phyloP scores from a whole-genome alignment of 495 filamentous ascomycete genomes.

The Thermochaetoides thermophila region DNA sequence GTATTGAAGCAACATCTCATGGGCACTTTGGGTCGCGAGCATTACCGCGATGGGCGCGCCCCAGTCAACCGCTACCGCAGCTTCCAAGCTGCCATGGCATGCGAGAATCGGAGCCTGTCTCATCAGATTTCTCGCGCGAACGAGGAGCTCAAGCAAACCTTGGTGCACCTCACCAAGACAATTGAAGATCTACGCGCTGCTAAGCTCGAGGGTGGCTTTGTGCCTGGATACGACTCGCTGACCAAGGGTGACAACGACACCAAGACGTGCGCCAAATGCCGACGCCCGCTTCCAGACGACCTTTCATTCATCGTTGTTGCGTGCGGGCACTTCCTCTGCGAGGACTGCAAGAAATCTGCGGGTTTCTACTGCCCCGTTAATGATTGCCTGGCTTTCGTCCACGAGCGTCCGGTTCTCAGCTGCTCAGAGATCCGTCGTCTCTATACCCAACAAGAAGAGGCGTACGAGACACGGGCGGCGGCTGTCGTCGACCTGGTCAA shows the following conservation, averaged over 20 bases:
- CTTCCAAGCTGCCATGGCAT: background rate
- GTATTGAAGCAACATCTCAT: no score
- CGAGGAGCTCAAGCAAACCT: constrained; percentile 5
- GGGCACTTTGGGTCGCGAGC: no score
- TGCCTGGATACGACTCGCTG: constrained; percentile 1
- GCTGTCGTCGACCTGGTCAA: constrained; percentile 13
- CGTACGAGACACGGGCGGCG: constrained; percentile 11
- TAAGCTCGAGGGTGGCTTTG: constrained; percentile 2
- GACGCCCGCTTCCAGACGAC: background rate
- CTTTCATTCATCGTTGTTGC: constrained; percentile 10
- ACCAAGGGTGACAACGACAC: background rate
- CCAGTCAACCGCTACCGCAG: constrained; percentile 1
- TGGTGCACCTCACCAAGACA: constrained; percentile 6
- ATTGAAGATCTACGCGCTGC: constrained; percentile 3
- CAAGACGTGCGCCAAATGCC: constrained; percentile 5
- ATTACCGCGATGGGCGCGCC: constrained; percentile 8
- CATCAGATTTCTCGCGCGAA: background rate
- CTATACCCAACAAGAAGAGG: background rate
- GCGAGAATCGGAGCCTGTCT: no score
- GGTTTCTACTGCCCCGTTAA: constrained; percentile 7
- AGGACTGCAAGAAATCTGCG: constrained; percentile 7
- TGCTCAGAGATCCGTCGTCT: constrained; percentile 1
- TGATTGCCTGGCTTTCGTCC: constrained; percentile 1
- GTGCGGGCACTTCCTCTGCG: constrained; percentile 24
- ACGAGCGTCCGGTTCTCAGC: constrained; percentile 6